Conservation (phyloP, 345 rosid species). For the Rubroshorea leprosula region DNA sequence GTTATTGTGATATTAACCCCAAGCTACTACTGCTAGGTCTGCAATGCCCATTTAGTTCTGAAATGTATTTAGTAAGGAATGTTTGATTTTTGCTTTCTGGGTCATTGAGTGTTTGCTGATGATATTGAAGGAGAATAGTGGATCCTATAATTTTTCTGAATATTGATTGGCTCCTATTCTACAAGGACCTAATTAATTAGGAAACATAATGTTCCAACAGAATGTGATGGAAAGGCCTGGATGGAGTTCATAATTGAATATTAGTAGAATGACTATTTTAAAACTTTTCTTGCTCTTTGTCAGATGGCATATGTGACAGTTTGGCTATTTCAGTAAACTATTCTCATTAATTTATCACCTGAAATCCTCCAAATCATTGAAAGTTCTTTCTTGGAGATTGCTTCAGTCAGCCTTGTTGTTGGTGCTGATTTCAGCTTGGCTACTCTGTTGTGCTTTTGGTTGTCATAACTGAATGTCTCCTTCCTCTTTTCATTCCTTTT, state of each 20-base stretch:
- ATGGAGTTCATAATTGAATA: too few relatives aligned
- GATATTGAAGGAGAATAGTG: background rate
- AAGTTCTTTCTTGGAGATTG: background rate
- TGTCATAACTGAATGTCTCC: background rate
- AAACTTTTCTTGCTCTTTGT: background rate
- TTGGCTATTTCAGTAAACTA: background rate
- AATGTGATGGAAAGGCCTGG: too few relatives aligned
- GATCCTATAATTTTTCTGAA: background rate
- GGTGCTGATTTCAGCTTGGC: background rate
- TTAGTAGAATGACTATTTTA: too few relatives aligned
- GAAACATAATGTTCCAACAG: too few relatives aligned
- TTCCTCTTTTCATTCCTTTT: background rate
- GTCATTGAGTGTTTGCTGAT: background rate
- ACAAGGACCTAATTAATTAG: too few relatives aligned
- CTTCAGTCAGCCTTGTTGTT: background rate
- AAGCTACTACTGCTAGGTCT: background rate
- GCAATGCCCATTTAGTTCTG: background rate
- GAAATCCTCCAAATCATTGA: background rate
- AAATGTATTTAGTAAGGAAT: background rate
- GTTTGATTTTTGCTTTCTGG: background rate
- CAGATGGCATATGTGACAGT: background rate
- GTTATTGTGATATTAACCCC: background rate
- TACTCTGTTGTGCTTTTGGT: background rate
- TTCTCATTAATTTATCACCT: background rate
- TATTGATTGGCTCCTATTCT: background rate